phyloP scores from a whole-genome alignment of 73 alveolate species.

The Tetrahymena elliotti region DNA sequence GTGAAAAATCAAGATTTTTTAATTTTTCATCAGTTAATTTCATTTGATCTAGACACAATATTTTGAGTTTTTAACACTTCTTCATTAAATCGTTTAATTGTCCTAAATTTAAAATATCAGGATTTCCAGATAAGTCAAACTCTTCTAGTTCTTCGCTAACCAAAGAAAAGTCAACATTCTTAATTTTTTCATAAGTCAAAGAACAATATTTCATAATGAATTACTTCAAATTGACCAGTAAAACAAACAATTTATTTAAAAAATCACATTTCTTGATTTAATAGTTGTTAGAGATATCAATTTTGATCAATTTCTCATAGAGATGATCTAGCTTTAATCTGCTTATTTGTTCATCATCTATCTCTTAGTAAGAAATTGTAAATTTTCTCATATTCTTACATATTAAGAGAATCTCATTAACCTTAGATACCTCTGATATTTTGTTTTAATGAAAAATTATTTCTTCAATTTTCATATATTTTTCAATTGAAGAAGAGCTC shows the following conservation, averaged over 20 bases:
- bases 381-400: background rate
- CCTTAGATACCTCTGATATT: background rate
- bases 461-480: background rate
- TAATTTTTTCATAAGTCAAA: background rate
- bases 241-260: background rate
- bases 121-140: background rate
- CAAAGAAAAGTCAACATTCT: background rate
- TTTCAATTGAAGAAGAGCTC: background rate
- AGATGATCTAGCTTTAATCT: background rate
- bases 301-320: background rate
- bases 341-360: background rate
- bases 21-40: background rate
- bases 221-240: background rate
- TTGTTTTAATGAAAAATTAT: background rate
- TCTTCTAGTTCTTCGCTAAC: background rate
- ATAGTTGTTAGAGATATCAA: background rate
- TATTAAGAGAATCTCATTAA: background rate
- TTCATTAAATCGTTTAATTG: background rate
- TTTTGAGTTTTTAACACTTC: background rate
- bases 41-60: background rate
- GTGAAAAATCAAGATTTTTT: background rate
- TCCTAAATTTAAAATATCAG: background rate
- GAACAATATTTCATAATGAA: background rate
- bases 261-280: background rate
- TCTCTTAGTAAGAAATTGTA: background rate